These are phyloP conservation scores for Globisporangium megalacanthum DNA, from an alignment of 352 stramenopile species.

Conservation along the genomic window DNA sequence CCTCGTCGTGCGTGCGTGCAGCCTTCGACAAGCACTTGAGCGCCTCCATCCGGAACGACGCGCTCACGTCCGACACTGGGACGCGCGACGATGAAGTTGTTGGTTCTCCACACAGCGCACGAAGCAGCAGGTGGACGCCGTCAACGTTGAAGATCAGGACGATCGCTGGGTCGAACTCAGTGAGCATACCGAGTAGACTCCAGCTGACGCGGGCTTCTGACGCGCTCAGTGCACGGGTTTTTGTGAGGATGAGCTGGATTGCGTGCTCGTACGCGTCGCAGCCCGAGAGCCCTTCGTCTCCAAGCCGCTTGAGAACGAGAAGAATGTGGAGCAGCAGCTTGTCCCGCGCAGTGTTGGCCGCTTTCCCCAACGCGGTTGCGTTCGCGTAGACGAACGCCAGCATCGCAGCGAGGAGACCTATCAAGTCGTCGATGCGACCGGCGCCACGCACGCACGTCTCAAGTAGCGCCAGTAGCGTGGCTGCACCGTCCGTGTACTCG, in stretches of 20 bases:
- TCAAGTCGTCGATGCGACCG: slow-evolving; percentile 22
- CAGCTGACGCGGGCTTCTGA: slow-evolving; percentile 39
- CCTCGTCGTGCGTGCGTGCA: slow-evolving; percentile 46
- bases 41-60: slow-evolving; percentile 38
- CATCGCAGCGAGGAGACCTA: slow-evolving; percentile 30
- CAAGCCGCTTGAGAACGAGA: slow-evolving; percentile 46
- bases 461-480: slow-evolving; percentile 23
- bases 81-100: slow-evolving; percentile 11
- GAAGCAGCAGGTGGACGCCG: slow-evolving; percentile 45
- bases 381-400: slow-evolving; percentile 40
- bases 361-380: slow-evolving; percentile 24
- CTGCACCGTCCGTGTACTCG: neutral
- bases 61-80: slow-evolving; percentile 2
- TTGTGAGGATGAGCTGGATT: slow-evolving; percentile 45
- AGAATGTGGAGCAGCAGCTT: slow-evolving; percentile 48
- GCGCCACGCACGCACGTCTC: slow-evolving; percentile 19
- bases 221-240: slow-evolving; percentile 28
- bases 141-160: slow-evolving; percentile 62
- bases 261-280: slow-evolving; percentile 47
- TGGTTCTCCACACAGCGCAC: slow-evolving; percentile 30
- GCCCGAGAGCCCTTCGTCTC: slow-evolving; percentile 39
- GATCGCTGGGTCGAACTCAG: slow-evolving; percentile 49
- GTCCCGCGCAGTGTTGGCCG: slow-evolving; percentile 21
- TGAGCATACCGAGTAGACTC: slow-evolving; percentile 47
- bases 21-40: slow-evolving; percentile 65